Evolutionary conservation across 2,329 filamentous ascomycete genomes (phyloP), one percentile per base, ranked within the genome.

Genomic region (Acrodontium crateriforme): DNA sequence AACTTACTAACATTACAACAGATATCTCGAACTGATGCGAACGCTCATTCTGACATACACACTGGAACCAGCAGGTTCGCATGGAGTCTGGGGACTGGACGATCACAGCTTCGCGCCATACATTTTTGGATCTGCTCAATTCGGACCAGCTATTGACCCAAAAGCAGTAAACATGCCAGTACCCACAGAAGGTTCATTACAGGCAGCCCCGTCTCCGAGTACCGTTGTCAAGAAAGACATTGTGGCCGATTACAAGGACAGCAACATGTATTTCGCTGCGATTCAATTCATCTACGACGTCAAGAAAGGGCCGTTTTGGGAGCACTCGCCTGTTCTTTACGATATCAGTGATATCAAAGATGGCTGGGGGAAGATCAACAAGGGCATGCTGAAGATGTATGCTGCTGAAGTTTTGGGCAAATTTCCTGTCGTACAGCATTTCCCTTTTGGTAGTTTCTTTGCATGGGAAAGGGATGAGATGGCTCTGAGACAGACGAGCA

Each of bases 341-440:
- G 85, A 98, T 53, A 83, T 98, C 22, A 92, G 83, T 0, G 89
- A 89, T 8, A 79, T 98, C 38, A 74, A 72, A 41, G 76, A 61
- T 16, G 62, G 89, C n/a, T 98, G 89, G 89, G 89, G 80, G 18
- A 98, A 98, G 62, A 93, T 98, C 47, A 95, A 98, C 57, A 66
- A 65, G 43, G 89, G 89, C 28, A 95, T 98, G 89, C 73, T 98
- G 46, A 98, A 95, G 58, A 98, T 98, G 89, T 98, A 87, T 60
- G 84, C 91, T 41, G 89, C 82, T 11, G 89, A 98, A 59, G 89
- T 98, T 3, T 64, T 98, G 9, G 82, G 80, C 20, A 98, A 98
- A 54, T 94, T 94, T 49, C 89, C 89, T 3, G 89, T 98, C 3
- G 83, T 98, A n/a, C 89, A 98, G 56, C 89, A 98, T 55, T 95